Evolutionary conservation across 108 stramenopile species (phyloP), one percentile per base, ranked within the genome.

Genomic region (Skeletonema tropicum): DNA sequence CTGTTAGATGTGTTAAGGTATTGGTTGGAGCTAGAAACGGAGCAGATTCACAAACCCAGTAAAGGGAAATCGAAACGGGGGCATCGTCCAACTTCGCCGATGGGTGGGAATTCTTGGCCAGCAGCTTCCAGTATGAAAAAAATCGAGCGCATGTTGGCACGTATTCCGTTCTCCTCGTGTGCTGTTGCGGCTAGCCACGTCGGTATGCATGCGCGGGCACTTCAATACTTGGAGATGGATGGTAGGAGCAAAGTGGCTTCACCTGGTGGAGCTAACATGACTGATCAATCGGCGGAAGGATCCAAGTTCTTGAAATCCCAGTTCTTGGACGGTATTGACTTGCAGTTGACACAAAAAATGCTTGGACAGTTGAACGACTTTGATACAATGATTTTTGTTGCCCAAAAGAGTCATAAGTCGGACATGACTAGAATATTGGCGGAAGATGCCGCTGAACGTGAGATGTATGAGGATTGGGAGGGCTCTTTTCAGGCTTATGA

Each of bases 401-500:
- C 66, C 14, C 68, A 82, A 39, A 87, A 86, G 64, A 72, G 58
- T 41, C 74, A 46, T 23, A 41, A 64, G 26, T 59, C 73, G 55
- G 72, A 83, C 71, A 67, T 65, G 14, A 71, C 48, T n/a, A 74
- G 17, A 60, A 74, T 46, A 66, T 68, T 46, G 45, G 35, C 39
- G 69, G 88, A 80, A 79, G 76, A 71, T 86, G 94, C 69, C 48
- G 66, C 69, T 30, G 80, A 84, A 75, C 89, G 83, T 69, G 93
- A 94, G 70, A 72, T 87, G 66, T 75, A 72, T 41, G 90, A 83
- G 9, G 87, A 95, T 66, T 92, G 88, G 87, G 86, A 86, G 71
- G 83, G 88, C 5, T 87, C 92, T 17, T 70, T 93, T 63, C 89
- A 90, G 62, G 90, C 92, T 11, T 95, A 91, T 64, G 96, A 97